A percentile compares a stretch with the other conserved stretches of the same genome.
Evolutionary conservation across 2,329 filamentous ascomycete genomes (phyloP).

Genomic region (Ambrosiella beaveri): DNA sequence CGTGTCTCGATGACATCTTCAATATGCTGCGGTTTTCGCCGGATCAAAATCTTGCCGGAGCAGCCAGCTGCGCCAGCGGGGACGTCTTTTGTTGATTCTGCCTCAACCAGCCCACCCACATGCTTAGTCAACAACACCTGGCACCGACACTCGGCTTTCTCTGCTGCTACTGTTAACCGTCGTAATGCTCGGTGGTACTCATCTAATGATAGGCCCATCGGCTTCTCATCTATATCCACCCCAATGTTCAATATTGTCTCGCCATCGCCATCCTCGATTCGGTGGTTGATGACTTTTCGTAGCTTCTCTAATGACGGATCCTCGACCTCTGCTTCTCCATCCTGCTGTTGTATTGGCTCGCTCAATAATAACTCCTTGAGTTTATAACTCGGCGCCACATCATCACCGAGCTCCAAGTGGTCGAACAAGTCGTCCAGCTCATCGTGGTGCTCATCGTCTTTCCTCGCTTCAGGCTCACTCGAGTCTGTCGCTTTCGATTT

Average conservation of each 20-base stretch:
- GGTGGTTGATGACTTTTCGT: conserved; percentile 43
- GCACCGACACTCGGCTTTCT: conserved; percentile 52
- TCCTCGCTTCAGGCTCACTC: background rate
- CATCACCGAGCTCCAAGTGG: conserved; percentile 55
- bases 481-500: conserved; percentile 11
- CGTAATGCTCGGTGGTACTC: conserved; percentile 61
- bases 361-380: conserved; percentile 63
- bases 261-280: conserved; percentile 68
- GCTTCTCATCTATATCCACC: conserved; percentile 74
- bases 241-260: conserved; percentile 87
- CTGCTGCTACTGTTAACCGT: conserved; percentile 48
- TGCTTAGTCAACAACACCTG: conserved; percentile 79
- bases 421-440: conserved; percentile 88
- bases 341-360: background rate
- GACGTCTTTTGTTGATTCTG: conserved; percentile 44
- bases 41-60: conserved; percentile 73
- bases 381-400: conserved; percentile 40
- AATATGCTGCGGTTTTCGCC: conserved; percentile 52
- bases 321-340: conserved; percentile 24
- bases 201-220: conserved; percentile 55
- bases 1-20: conserved; percentile 90
- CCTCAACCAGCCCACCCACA: conserved; percentile 62
- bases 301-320: conserved; percentile 42
- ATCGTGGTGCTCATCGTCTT: conserved; percentile 39
- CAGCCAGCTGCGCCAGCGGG: conserved; percentile 34